These are phyloP conservation scores for Physocladia obscura DNA, from an alignment of 192 early-diverging fungal genomes.

Conservation along the genomic window DNA sequence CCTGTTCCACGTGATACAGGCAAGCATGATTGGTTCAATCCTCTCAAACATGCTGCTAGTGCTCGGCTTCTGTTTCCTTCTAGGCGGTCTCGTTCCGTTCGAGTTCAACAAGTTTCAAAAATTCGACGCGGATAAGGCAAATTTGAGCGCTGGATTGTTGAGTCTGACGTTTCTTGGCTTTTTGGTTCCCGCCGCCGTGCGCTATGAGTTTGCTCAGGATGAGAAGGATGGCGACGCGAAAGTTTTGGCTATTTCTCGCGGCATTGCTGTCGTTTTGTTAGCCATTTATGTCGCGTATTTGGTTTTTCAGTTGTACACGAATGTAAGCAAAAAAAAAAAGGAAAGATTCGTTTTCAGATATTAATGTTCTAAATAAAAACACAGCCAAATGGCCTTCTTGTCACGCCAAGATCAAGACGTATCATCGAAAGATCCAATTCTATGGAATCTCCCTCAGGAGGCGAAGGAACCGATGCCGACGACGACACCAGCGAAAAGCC, in stretches of 20 bases:
- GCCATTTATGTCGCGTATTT: constrained; percentile 67
- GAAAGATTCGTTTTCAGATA: not conserved
- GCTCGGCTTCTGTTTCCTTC: constrained; percentile 82
- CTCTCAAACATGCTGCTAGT: constrained; percentile 86
- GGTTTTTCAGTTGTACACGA: constrained; percentile 86
- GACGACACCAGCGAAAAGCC: constrained; percentile 50
- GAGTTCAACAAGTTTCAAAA: constrained; percentile 62
- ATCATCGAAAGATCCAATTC: not conserved
- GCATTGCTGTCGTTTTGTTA: constrained; percentile 67
- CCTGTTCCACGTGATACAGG: constrained; percentile 80
- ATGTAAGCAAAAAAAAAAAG: no score
- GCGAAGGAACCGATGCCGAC: constrained; percentile 26
- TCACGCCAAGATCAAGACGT: constrained; percentile 12
- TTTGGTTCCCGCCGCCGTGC: constrained; percentile 17
- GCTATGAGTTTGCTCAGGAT: not conserved
- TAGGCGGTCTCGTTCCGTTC: constrained; percentile 68
- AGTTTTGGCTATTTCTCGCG: constrained; percentile 60
- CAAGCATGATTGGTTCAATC: constrained; percentile 86
- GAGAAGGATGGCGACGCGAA: not conserved
- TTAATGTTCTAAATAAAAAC: not conserved
- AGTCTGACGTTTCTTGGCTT: constrained; percentile 25
- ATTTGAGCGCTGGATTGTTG: constrained; percentile 19
- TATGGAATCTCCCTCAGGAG: not conserved
- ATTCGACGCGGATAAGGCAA: constrained; percentile 30
- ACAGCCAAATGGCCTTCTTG: constrained; percentile 14